Conservation (phyloP, 1,284 basidiomycete genomes). For the Thelephora terrestris region DNA sequence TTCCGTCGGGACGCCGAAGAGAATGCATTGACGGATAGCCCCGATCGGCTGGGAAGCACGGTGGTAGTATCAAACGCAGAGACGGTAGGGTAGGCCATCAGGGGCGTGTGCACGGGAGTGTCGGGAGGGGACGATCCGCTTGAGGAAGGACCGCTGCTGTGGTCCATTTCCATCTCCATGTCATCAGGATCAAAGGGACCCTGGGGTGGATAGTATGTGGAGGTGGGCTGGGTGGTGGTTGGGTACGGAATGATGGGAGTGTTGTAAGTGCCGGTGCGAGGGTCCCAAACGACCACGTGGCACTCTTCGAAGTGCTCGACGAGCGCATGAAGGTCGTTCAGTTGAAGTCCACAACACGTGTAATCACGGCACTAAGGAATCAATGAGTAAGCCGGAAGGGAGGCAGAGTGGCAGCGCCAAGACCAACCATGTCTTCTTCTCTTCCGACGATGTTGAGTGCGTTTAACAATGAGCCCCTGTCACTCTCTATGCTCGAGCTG, state of each 20-base stretch:
- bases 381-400: slow-evolving; percentile 7
- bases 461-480: slow-evolving; percentile 52
- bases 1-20: slow-evolving; percentile 12
- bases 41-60: slow-evolving; percentile 30
- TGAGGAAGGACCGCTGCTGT: slow-evolving; percentile 26
- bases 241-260: slow-evolving; percentile 27
- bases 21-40: slow-evolving; percentile 23
- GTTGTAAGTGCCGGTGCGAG: slow-evolving; percentile 19
- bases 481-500: slow-evolving; percentile 50
- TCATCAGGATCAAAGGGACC: slow-evolving; percentile 63
- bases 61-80: slow-evolving; percentile 39
- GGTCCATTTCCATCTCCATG: slow-evolving; percentile 66
- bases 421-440: slow-evolving; percentile 58
- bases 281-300: slow-evolving; percentile 67
- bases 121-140: slow-evolving; percentile 28
- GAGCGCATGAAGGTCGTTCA: slow-evolving; percentile 75
- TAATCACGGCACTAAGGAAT: slow-evolving; percentile 61
- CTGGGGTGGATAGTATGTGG: slow-evolving; percentile 19
- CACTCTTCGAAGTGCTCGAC: slow-evolving; percentile 82
- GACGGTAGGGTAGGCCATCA: slow-evolving; percentile 35
- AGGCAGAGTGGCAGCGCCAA: neutral
- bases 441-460: slow-evolving; percentile 56
- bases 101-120: slow-evolving; percentile 28
- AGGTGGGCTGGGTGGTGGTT: slow-evolving; percentile 32
- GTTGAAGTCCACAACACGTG: slow-evolving; percentile 71